Conservation (phyloP, 192 early-diverging fungal genomes). For the Mortierella alpina region DNA sequence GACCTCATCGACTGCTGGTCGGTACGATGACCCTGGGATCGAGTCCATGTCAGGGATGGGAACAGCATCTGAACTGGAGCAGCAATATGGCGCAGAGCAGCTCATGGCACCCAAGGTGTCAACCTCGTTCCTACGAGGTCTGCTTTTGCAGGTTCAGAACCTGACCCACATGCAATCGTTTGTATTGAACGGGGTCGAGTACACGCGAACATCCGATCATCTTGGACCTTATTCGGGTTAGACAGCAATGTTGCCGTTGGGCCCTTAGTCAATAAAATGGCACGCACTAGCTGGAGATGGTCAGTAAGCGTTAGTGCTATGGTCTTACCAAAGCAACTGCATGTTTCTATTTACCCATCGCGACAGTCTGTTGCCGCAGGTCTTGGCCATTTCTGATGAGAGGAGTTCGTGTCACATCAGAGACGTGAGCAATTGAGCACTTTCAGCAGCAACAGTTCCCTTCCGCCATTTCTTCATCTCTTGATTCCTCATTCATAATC, state of each 20-base stretch:
- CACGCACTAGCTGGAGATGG: not conserved
- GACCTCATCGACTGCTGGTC: not conserved
- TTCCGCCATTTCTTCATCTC: too few relatives aligned
- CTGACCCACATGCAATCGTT: constrained; percentile 19
- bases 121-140: not conserved
- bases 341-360: too few relatives aligned
- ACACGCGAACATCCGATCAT: not conserved
- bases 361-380: too few relatives aligned
- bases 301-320: not conserved
- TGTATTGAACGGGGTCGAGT: constrained; percentile 25
- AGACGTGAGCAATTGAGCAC: too few relatives aligned
- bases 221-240: not conserved
- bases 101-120: not conserved
- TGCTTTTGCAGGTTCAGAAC: constrained; percentile 6
- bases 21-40: not conserved
- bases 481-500: too few relatives aligned
- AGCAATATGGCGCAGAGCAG: not conserved
- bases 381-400: too few relatives aligned
- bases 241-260: too few relatives aligned
- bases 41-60: not conserved
- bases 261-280: not conserved
- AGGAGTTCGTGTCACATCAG: too few relatives aligned
- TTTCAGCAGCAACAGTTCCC: too few relatives aligned
- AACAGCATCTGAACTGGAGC: not conserved
- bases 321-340: too few relatives aligned